Evolutionary conservation across 208 protist species (phyloP).

Genomic region (Trypanosoma melophagium): DNA sequence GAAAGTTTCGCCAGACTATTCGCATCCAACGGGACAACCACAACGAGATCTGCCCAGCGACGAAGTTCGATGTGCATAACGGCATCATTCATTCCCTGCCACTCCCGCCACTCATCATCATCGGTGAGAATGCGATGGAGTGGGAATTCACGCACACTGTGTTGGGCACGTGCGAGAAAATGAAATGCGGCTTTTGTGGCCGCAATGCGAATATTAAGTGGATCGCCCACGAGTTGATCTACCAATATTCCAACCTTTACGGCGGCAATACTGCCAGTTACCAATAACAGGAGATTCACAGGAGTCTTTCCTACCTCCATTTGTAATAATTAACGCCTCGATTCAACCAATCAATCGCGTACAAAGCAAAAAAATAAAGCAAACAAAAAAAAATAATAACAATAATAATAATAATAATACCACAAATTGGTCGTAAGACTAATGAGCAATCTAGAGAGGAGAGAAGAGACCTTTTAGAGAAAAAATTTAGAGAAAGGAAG

Average conservation of each 20-base stretch:
- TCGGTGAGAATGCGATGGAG: constrained; percentile 84
- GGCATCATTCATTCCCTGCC: constrained; percentile 82
- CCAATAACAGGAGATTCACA: constrained; percentile 76
- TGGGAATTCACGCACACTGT: constrained; percentile 50
- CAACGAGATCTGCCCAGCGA: constrained; percentile 94
- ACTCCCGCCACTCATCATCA: constrained; percentile 81
- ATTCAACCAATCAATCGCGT: no score
- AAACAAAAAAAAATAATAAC: no score
- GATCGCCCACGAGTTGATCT: constrained; percentile 63
- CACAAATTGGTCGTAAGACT: no score
- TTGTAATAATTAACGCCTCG: no score
- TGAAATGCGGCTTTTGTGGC: constrained; percentile 76
- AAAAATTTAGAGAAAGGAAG: constrained; percentile 8
- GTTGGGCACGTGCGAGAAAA: constrained; percentile 71
- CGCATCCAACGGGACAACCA: constrained; percentile 95
- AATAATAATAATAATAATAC: no score
- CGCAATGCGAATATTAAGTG: constrained; percentile 80
- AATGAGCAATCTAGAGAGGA: no score
- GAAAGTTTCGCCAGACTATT: constrained; percentile 97
- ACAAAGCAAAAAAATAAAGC: no score
- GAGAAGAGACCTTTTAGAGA: no score
- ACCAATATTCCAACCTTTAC: constrained; percentile 85
- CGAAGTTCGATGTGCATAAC: constrained; percentile 94
- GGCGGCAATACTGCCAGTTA: constrained; percentile 88
- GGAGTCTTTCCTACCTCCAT: constrained; percentile 29